phyloP scores from a whole-genome alignment of 257 asterid species.

The Solanum chilense region DNA sequence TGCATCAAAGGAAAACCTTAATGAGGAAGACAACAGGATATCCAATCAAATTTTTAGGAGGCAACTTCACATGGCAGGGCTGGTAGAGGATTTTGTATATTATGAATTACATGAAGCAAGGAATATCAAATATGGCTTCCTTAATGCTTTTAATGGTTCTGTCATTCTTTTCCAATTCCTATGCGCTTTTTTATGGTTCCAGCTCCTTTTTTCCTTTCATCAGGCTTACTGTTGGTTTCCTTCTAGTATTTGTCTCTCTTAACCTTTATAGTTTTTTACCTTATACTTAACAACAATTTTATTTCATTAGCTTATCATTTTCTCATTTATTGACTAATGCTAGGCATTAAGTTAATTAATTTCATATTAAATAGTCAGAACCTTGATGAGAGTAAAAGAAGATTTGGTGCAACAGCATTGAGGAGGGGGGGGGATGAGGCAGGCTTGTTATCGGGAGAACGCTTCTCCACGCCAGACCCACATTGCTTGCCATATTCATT shows the following conservation, averaged over 20 bases:
- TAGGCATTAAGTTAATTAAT: neutral
- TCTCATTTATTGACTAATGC: neutral
- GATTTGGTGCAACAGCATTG: neutral
- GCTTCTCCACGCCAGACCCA: neutral
- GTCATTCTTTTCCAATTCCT: neutral
- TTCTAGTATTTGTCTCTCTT: neutral
- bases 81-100: neutral
- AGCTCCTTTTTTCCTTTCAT: neutral
- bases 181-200: neutral
- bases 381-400: neutral
- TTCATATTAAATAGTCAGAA: neutral
- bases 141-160: neutral
- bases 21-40: neutral
- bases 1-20: neutral
- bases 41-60: neutral
- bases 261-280: neutral
- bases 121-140: neutral
- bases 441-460: neutral
- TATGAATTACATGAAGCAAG: neutral
- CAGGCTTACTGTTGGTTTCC: neutral
- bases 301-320: neutral
- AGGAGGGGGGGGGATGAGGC: neutral
- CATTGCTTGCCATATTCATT: neutral
- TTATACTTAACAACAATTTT: neutral
- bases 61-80: neutral